These are phyloP conservation scores for Chrysophaeum taylorii DNA, from an alignment of 352 stramenopile genomes.

Conservation along the genomic window DNA sequence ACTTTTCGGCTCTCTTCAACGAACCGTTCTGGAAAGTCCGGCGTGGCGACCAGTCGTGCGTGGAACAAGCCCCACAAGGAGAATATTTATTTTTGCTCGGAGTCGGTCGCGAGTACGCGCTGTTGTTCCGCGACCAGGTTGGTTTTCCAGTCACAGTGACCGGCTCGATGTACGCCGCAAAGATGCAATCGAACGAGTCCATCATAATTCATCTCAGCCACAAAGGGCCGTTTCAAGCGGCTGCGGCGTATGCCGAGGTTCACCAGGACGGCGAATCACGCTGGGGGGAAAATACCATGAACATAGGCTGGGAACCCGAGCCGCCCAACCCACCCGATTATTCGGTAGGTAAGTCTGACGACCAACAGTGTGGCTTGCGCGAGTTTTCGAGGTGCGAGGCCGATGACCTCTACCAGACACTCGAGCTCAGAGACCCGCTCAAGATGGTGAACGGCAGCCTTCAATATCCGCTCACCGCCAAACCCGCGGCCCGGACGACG, in stretches of 20 bases:
- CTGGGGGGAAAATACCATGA: slow-evolving; percentile 15
- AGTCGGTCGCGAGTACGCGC: slow-evolving; percentile 17
- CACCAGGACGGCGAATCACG: neutral
- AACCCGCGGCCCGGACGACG: neutral
- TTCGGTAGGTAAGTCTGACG: neutral
- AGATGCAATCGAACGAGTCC: slow-evolving; percentile 17
- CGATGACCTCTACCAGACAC: neutral
- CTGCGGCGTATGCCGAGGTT: neutral
- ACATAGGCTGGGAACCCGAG: slow-evolving; percentile 20
- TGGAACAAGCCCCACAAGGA: slow-evolving; percentile 19
- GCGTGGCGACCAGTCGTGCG: slow-evolving; percentile 15
- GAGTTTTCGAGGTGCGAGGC: neutral
- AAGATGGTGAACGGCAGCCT: no score
- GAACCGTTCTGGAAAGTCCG: slow-evolving; percentile 9
- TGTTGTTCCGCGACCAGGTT: slow-evolving; percentile 19
- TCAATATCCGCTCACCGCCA: neutral
- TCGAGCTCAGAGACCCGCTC: neutral
- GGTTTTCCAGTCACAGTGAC: slow-evolving; percentile 12
- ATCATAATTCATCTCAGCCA: slow-evolving; percentile 20
- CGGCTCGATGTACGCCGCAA: slow-evolving; percentile 12
- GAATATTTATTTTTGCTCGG: slow-evolving; percentile 15
- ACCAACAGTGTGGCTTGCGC: neutral
- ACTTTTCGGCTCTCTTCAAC: neutral
- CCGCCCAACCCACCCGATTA: slow-evolving; percentile 19
- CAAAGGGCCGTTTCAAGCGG: slow-evolving; percentile 21